Evolutionary conservation across 352 stramenopile species (phyloP).

Genomic region (Pythium diclinum): DNA sequence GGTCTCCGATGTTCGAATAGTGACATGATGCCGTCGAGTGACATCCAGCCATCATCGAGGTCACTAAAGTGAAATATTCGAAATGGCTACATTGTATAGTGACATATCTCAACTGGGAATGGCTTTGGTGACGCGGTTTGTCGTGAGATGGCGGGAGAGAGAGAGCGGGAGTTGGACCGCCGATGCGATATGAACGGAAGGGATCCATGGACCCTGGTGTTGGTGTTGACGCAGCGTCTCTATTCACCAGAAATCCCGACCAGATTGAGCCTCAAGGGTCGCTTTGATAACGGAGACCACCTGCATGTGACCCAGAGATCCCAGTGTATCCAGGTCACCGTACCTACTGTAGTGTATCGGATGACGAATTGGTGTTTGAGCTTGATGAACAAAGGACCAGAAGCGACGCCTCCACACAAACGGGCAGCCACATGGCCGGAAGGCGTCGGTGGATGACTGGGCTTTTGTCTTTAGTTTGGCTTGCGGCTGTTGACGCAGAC

Average conservation of each 20-base stretch:
- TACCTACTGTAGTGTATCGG: background rate
- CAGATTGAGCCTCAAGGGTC: background rate
- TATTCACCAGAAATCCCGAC: background rate
- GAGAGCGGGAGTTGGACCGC: too few species aligned
- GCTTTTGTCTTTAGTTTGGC: background rate
- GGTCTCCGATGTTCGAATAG: background rate
- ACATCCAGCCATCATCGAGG: background rate
- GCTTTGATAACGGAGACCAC: background rate
- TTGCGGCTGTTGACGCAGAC: background rate
- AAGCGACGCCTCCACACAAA: background rate
- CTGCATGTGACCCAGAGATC: background rate
- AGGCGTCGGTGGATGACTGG: background rate
- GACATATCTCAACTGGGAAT: background rate
- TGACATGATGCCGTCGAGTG: background rate
- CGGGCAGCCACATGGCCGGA: background rate
- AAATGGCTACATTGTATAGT: background rate
- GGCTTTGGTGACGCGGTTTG: background rate
- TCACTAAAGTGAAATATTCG: background rate
- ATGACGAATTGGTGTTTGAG: background rate
- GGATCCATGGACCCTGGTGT: too few species aligned
- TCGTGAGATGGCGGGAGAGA: background rate
- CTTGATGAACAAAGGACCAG: background rate
- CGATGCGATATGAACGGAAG: background rate
- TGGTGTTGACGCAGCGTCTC: background rate
- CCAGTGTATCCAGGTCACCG: background rate